A percentile compares a stretch with the other conserved stretches of the same genome.
Evolutionary conservation across 371 early-diverging fungal species (phyloP).

Genomic region (Mortierella sp.): DNA sequence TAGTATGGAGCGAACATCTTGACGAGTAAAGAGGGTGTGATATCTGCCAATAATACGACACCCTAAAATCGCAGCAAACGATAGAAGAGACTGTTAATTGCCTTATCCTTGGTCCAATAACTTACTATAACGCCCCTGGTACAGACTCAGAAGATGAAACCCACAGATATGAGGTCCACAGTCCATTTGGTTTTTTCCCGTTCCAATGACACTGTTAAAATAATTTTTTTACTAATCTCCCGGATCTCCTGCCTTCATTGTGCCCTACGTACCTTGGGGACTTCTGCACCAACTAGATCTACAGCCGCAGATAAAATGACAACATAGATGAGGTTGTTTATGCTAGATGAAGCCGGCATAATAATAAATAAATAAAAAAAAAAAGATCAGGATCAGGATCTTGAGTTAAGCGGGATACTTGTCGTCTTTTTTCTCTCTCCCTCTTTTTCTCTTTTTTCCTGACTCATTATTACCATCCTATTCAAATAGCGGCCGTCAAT

Average conservation of each 20-base stretch:
- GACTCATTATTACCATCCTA: slow-evolving; percentile 15
- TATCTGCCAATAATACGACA: slow-evolving; percentile 61
- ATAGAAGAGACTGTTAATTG: not conserved
- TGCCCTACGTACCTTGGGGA: slow-evolving; percentile 48
- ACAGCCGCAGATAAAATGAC: slow-evolving; percentile 66
- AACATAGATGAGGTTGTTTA: slow-evolving; percentile 66
- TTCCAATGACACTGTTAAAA: too few species aligned
- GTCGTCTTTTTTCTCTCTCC: too few species aligned
- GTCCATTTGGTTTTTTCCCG: too few species aligned
- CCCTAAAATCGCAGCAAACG: slow-evolving; percentile 41
- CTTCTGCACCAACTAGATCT: slow-evolving; percentile 59
- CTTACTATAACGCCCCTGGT: too few species aligned
- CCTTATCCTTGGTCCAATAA: too few species aligned
- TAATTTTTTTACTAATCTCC: not conserved
- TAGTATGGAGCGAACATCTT: slow-evolving; percentile 61
- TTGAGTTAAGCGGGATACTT: too few species aligned
- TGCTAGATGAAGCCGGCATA: slow-evolving; percentile 23
- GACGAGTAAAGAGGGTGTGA: slow-evolving; percentile 59
- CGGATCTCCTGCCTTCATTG: not conserved
- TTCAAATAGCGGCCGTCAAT: too few species aligned
- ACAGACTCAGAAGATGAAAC: too few species aligned
- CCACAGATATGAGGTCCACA: too few species aligned
- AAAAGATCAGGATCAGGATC: not conserved
- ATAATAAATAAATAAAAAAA: not conserved
- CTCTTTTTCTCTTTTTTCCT: not conserved